phyloP scores from a whole-genome alignment of 106 monocot species.

The Platanthera guangdongensis region DNA sequence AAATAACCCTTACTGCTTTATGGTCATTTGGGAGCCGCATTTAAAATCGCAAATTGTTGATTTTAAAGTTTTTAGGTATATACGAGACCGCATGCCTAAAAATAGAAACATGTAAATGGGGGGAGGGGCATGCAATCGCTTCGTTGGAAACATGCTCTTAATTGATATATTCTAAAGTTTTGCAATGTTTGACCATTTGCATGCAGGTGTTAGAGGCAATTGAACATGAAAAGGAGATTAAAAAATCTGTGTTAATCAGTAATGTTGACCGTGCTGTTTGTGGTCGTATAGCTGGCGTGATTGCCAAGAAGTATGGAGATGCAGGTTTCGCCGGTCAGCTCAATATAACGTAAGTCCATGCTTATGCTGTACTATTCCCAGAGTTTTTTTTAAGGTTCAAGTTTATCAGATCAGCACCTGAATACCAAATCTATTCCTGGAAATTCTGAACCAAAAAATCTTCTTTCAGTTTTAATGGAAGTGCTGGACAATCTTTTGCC shows the following conservation, averaged over 20 bases:
- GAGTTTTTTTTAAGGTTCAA: neutral
- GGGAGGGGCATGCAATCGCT: too few species aligned
- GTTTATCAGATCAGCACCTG: too few species aligned
- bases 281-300: constrained; percentile 95
- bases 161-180: too few species aligned
- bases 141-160: too few species aligned
- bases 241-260: constrained; percentile 63
- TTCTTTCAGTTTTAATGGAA: constrained; percentile 70
- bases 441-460: neutral
- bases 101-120: too few species aligned
- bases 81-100: too few species aligned
- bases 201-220: constrained; percentile 81
- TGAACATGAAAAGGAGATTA: constrained; percentile 69
- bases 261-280: constrained; percentile 97
- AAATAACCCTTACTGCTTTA: too few species aligned
- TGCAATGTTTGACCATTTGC: neutral
- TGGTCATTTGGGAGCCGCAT: too few species aligned
- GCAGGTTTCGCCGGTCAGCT: constrained; percentile 96
- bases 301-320: constrained; percentile 98
- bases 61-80: too few species aligned
- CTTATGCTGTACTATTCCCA: neutral
- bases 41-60: too few species aligned
- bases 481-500: constrained; percentile 96
- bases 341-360: constrained; percentile 62
- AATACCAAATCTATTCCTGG: too few species aligned